Evolutionary conservation across 1,284 basidiomycete species (phyloP), one percentile per base, ranked within the genome.

Genomic region (Trichosporon faecale): DNA sequence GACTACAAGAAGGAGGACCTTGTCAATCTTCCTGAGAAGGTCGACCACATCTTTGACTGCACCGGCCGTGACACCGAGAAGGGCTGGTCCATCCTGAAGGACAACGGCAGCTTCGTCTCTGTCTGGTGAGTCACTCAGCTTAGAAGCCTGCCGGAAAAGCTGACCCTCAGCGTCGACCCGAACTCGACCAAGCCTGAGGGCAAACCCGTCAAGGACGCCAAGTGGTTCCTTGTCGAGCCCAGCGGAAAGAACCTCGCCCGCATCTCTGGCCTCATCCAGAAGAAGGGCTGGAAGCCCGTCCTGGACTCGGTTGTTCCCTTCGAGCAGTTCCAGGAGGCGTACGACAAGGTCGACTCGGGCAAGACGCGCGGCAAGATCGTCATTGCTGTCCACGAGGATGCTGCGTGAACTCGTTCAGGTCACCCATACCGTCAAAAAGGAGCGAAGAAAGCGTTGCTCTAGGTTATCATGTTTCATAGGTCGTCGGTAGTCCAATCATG

Each of bases 191-290:
- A 66, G 37, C 71, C 71, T 3, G 40, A 35, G 12, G 64, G 44
- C 40, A 68, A 68, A 44, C 16, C 6, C 5, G 61, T 12, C 27
- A 25, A 23, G 11, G 63, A 60, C 1, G 67, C 67, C 6, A 63
- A 68, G 66, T 73, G 72, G 72, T 73, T 63, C 72, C 72, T 73
- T 31, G 72, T 73, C 61, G 16, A 49, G 66, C 72, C 72, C 29
- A 63, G 69, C 29, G 72, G 72, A 1, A 23, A 46, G 21, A 69
- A 73, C 64, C 69, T 73, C 6, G 44, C 40, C 8, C 29, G 23
- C 21, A 73, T 73, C 49, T 67, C 35, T 1, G n/a, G n/a, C 4
- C 52, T 70, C 35, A 49, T 73, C 29, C 67, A 67, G 11, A 14
- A 14, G 21, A 63, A 57, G 12, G 57, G 27, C 2, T 73, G 63